Evolutionary conservation across 192 early-diverging fungal genomes (phyloP).

Genomic region (Podila minutissima): DNA sequence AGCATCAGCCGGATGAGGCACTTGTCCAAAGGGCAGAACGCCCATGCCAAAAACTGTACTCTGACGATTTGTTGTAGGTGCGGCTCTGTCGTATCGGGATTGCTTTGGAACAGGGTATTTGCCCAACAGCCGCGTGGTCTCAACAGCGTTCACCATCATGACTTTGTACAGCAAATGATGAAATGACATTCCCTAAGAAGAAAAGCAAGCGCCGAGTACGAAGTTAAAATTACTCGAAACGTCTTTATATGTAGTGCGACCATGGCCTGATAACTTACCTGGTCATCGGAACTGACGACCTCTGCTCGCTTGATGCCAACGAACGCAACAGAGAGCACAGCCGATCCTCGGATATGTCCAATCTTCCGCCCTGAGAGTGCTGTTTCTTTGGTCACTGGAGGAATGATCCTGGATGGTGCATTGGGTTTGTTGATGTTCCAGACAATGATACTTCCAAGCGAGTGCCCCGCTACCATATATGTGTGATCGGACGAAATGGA

Average conservation of each 20-base stretch:
- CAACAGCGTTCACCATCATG: slow-evolving; percentile 67
- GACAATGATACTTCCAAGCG: slow-evolving; percentile 63
- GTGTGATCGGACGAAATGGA: slow-evolving; percentile 67
- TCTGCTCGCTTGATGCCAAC: slow-evolving; percentile 64
- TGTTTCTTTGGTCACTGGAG: slow-evolving; percentile 55
- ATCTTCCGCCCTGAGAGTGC: slow-evolving; percentile 61
- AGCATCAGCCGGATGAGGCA: slow-evolving; percentile 61
- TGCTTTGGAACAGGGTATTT: slow-evolving; percentile 59
- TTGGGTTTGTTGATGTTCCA: slow-evolving; percentile 64
- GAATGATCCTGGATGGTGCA: slow-evolving; percentile 58
- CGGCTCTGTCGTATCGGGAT: slow-evolving; percentile 2
- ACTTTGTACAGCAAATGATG: slow-evolving; percentile 67
- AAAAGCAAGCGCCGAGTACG: neutral
- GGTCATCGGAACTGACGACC: slow-evolving; percentile 65
- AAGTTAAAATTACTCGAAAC: neutral
- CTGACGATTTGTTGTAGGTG: slow-evolving; percentile 36
- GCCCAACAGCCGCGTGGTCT: slow-evolving; percentile 65
- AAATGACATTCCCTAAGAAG: slow-evolving; percentile 64
- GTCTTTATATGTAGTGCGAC: neutral
- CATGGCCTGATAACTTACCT: slow-evolving; percentile 24
- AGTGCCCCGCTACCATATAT: slow-evolving; percentile 63
- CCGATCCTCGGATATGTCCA: slow-evolving; percentile 65
- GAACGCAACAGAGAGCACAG: slow-evolving; percentile 67
- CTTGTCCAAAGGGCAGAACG: slow-evolving; percentile 64
- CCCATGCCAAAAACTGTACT: slow-evolving; percentile 70